Base-by-base conservation (phyloP, 768 basidiomycete genomes). In the Leccinellum rugosiceps region DNA sequence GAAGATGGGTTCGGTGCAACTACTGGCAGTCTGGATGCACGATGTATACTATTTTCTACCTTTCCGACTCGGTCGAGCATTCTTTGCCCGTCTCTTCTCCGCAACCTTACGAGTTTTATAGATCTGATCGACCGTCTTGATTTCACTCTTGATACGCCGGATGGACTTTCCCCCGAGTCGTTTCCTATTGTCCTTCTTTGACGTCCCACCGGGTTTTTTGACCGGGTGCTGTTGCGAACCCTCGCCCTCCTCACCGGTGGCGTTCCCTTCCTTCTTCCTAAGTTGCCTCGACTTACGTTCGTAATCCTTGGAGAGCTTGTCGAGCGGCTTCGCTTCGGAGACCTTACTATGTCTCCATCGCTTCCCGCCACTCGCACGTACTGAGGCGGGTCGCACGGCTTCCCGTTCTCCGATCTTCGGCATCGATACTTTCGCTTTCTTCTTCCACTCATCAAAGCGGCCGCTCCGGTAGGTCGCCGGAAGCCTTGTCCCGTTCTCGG, bases 371-470 rank as follows among this genome's bases (percentile, higher is more conserved):
- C 66, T 66, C 14, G 66, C 64, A 4, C 54, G 56, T 41, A 64
- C 55, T n/a, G 68, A 70, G 43, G 68, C 63, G 28, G 69, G 66
- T 9, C 60, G 61, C 30, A 78, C 78, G 48, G 78, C 76, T 71
- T 96, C 94, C 3, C 75, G 78, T 68, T 97, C 94, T 19, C 95
- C 95, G n/a, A 89, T 78, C 57, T 82, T 82, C 0, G 94, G 94
- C 34, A 98, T 71, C 58, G 75, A 80, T n/a, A 84, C 75, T 38
- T 83, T 85, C 51, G 79, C 85, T 73, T 90, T 92, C 58, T 82
- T 78, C 72, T 88, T 90, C 97, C 97, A 99, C 70, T 96, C 94
- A 55, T 96, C 92, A 71, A 92, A 99, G 15, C 92, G 85, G 11
- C 97, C 97, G 63, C 90, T 93, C 52, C 90, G 87, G 74, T 94